These are phyloP conservation scores for Scenedesmus sp. DNA, from an alignment of 163 green algal species.

Conservation along the genomic window DNA sequence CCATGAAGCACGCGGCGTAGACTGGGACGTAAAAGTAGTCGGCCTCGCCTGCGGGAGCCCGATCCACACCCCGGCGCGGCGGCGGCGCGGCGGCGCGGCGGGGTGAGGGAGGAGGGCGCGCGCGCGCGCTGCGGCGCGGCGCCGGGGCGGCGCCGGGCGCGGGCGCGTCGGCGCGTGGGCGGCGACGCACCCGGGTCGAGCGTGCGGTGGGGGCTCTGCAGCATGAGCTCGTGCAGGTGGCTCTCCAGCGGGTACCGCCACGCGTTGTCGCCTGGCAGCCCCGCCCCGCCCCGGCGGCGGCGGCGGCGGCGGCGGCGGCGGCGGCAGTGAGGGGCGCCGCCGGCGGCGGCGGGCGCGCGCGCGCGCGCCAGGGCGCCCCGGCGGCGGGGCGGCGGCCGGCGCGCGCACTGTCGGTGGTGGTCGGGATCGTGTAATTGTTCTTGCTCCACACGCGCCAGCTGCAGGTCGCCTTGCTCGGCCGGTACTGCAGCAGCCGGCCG, in stretches of 20 bases:
- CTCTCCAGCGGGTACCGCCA: conserved; percentile 59
- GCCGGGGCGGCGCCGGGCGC: no score
- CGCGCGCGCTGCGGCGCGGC: no score
- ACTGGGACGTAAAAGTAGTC: conserved; percentile 84
- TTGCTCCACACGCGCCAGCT: conserved; percentile 43
- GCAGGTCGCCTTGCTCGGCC: conserved; percentile 40
- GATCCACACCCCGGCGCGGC: no score
- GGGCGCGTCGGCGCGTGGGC: neutral
- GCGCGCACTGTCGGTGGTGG: neutral
- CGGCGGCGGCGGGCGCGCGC: no score
- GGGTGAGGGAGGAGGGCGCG: no score
- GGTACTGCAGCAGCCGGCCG: conserved; percentile 68
- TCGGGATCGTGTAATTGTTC: conserved; percentile 24
- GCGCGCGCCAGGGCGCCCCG: no score
- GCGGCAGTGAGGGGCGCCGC: neutral
- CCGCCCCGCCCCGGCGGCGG: no score
- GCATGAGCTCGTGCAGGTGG: conserved; percentile 70
- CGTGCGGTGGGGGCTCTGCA: conserved; percentile 76
- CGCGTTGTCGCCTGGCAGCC: neutral
- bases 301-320: neutral
- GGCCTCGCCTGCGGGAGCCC: conserved; percentile 71
- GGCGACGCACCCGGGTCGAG: conserved; percentile 75
- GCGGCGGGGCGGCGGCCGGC: no score
- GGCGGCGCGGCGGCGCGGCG: no score
- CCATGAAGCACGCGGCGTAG: conserved; percentile 65